Percentiles rank a stretch among this genome's conserved stretches.
These are phyloP conservation scores for Gossypium sturtianum DNA, from an alignment of 345 rosid genomes.

Conservation along the genomic window DNA sequence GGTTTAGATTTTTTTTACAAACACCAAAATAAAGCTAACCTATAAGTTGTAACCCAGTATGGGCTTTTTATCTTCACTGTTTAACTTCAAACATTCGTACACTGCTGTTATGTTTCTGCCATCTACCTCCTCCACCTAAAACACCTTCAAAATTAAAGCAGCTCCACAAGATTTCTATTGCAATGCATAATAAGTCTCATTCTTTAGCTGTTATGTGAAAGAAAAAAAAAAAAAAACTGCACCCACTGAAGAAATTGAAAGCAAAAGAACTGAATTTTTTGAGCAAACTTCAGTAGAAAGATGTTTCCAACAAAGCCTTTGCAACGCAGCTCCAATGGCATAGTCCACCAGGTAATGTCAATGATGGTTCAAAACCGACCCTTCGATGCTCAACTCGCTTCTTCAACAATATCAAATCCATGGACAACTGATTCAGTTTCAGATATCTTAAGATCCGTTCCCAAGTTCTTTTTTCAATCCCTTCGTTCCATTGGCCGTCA, in stretches of 20 bases:
- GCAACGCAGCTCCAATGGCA: conserved; percentile 15
- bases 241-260: background rate
- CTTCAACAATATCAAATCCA: conserved; percentile 28
- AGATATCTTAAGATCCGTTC: conserved; percentile 57
- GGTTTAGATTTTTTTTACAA: no score
- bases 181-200: background rate
- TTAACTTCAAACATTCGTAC: background rate
- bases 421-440: conserved; percentile 47
- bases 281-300: background rate
- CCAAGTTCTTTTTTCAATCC: conserved; percentile 64
- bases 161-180: background rate
- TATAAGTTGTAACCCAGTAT: background rate
- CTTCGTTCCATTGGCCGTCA: conserved; percentile 76
- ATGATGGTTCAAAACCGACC: conserved; percentile 55
- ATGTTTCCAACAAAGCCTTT: conserved; percentile 25
- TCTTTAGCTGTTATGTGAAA: background rate
- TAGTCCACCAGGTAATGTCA: conserved; percentile 37
- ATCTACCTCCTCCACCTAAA: background rate
- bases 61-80: background rate
- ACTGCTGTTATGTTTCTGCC: background rate
- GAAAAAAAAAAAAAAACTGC: background rate
- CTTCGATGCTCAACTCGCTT: conserved; percentile 49
- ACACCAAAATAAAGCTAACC: no score
- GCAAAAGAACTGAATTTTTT: background rate
- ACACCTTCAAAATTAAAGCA: background rate